Conservation (phyloP, 2,329 filamentous ascomycete species). For the Talaromyces sp. region DNA sequence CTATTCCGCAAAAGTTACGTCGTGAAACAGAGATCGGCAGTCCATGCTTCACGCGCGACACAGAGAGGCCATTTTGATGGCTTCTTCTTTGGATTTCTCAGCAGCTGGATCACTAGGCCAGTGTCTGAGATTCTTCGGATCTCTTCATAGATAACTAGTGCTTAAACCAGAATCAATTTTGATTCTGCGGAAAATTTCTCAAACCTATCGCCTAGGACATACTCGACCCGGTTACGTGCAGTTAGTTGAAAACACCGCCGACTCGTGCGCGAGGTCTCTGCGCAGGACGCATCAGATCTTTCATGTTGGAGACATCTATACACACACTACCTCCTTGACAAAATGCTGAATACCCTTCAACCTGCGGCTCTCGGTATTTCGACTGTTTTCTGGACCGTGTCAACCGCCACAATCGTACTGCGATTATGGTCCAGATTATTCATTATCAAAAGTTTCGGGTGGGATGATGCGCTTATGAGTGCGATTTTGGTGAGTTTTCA, state of each 20-base stretch:
- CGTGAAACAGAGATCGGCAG: neutral
- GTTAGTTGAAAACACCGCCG: neutral
- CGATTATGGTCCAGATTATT: neutral
- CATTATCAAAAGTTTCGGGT: neutral
- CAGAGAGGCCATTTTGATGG: neutral
- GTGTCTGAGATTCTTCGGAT: neutral
- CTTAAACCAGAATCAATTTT: neutral
- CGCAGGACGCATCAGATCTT: neutral
- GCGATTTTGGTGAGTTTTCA: neutral
- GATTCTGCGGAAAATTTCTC: neutral
- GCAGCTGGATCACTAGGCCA: neutral
- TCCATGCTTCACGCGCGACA: neutral
- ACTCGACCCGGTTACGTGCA: neutral
- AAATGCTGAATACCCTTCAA: neutral
- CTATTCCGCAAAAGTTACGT: neutral
- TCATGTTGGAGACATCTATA: neutral
- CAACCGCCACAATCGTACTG: neutral
- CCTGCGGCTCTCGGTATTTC: neutral
- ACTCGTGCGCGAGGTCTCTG: neutral
- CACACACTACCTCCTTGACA: neutral
- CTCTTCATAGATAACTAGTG: neutral
- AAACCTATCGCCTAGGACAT: neutral
- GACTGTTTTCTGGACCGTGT: neutral
- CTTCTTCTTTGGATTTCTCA: neutral
- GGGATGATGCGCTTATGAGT: neutral